Evolutionary conservation across 768 basidiomycete species (phyloP).

Genomic region (Paxillus rubicundulus): DNA sequence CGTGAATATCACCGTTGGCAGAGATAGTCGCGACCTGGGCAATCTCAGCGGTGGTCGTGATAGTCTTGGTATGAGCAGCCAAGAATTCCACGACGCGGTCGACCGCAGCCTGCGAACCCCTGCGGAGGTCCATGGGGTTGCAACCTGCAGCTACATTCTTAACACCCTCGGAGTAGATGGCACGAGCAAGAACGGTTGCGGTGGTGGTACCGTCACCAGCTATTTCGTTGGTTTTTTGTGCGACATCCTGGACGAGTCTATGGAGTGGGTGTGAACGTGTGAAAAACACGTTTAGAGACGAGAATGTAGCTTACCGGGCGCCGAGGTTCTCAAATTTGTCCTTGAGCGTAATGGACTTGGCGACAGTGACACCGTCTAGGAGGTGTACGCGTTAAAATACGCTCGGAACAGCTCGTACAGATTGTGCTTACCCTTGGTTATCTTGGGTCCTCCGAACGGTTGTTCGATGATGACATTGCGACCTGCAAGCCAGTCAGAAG

Average conservation of each 20-base stretch:
- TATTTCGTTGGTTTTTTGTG: constrained; percentile 93
- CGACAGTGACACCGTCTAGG: constrained; percentile 94
- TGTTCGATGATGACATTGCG: constrained; percentile 99
- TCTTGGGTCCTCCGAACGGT: constrained; percentile 86
- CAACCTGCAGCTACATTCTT: constrained; percentile 99
- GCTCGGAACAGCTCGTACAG: too few relatives aligned
- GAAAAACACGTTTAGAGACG: not conserved
- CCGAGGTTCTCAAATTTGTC: constrained; percentile 99
- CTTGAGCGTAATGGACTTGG: constrained; percentile 89
- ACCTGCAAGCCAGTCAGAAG: constrained; percentile 44
- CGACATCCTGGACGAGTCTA: constrained; percentile 93
- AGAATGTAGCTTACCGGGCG: constrained; percentile 67
- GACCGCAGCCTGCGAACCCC: constrained; percentile 96
- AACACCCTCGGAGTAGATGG: constrained; percentile 97
- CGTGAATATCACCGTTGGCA: constrained; percentile 76
- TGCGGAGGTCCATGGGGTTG: constrained; percentile 99
- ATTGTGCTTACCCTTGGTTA: constrained; percentile 77
- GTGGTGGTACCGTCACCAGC: constrained; percentile 99
- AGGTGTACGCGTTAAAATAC: not conserved
- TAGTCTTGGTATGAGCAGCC: constrained; percentile 82
- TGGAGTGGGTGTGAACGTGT: constrained; percentile 4
- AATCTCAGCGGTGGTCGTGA: constrained; percentile 97
- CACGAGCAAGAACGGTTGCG: constrained; percentile 93
- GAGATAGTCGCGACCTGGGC: constrained; percentile 98
- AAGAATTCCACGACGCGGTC: constrained; percentile 93